Percentiles rank a stretch among this genome's conserved stretches.
These are phyloP conservation scores for Paecilomyces variotii DNA, from an alignment of 2,329 filamentous ascomycete species.

Conservation along the genomic window DNA sequence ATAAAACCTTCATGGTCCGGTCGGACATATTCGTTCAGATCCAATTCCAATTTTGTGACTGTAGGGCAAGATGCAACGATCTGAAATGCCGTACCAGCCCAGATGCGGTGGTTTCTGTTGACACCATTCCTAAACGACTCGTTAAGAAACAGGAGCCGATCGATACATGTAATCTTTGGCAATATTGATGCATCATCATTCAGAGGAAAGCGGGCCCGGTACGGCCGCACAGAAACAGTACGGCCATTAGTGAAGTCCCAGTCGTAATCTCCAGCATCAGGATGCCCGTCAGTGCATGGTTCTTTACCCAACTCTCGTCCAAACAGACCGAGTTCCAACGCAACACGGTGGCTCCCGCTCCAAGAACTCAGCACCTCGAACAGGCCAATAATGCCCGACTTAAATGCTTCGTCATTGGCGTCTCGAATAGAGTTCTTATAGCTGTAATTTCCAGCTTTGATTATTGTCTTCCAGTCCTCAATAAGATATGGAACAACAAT, in stretches of 20 bases:
- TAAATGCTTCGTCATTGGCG: background rate
- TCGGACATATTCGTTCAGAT: background rate
- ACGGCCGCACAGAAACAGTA: background rate
- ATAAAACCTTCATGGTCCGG: background rate
- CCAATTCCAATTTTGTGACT: background rate
- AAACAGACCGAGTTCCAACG: background rate
- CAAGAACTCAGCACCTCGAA: background rate
- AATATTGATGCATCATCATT: background rate
- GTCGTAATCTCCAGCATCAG: background rate
- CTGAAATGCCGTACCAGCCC: background rate
- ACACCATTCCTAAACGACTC: background rate
- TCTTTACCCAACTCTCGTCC: background rate
- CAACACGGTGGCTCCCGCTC: background rate
- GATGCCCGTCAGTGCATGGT: background rate
- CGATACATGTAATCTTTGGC: background rate
- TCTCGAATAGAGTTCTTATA: background rate
- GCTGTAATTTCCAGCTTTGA: background rate
- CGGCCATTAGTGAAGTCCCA: background rate
- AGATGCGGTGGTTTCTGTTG: background rate
- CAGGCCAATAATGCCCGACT: background rate
- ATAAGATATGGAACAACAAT: background rate
- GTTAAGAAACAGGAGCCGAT: background rate
- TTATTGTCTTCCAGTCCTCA: background rate
- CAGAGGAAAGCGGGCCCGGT: background rate
- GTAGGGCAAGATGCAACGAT: background rate